A percentile compares a stretch with the other conserved stretches of the same genome.
Evolutionary conservation across 768 basidiomycete species (phyloP).

Genomic region (Termitomyces sp.): DNA sequence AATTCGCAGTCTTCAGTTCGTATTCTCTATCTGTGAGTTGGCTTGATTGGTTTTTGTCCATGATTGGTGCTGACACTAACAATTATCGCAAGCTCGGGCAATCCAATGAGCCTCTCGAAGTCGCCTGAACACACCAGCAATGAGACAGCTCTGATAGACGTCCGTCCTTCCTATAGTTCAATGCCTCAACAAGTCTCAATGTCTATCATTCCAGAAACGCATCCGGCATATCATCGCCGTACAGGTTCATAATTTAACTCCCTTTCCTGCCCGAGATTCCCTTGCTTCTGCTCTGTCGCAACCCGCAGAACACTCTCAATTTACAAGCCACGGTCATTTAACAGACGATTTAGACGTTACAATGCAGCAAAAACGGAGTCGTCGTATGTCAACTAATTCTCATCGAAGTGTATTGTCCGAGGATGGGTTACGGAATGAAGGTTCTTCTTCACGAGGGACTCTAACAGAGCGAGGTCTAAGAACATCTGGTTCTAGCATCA

Average conservation of each 20-base stretch:
- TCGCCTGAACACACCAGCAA: neutral
- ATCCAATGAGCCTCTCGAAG: neutral
- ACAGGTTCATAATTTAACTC: conserved; percentile 79
- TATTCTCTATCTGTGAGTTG: neutral
- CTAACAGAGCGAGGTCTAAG: conserved; percentile 33
- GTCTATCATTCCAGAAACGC: conserved; percentile 42
- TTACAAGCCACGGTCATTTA: conserved; percentile 48
- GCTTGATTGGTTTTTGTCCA: neutral
- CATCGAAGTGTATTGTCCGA: conserved; percentile 42
- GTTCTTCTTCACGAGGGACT: conserved; percentile 4
- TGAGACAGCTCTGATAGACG: conserved; percentile 7
- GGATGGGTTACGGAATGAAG: conserved; percentile 31
- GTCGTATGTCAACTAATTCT: conserved; percentile 59
- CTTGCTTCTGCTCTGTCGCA: conserved; percentile 70
- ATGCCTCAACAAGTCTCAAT: conserved; percentile 4
- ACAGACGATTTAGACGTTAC: conserved; percentile 71
- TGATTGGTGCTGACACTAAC: neutral
- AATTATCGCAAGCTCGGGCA: neutral
- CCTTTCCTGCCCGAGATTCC: conserved; percentile 75
- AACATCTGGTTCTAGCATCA: conserved; percentile 41
- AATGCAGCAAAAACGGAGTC: conserved; percentile 49
- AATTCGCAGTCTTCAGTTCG: neutral
- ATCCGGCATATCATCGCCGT: conserved; percentile 69
- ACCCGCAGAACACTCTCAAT: conserved; percentile 58
- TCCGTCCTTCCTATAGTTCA: conserved; percentile 4